Evolutionary conservation across 2,329 filamentous ascomycete species (phyloP).

Genomic region (Ophiocordyceps camponoti-saundersi): DNA sequence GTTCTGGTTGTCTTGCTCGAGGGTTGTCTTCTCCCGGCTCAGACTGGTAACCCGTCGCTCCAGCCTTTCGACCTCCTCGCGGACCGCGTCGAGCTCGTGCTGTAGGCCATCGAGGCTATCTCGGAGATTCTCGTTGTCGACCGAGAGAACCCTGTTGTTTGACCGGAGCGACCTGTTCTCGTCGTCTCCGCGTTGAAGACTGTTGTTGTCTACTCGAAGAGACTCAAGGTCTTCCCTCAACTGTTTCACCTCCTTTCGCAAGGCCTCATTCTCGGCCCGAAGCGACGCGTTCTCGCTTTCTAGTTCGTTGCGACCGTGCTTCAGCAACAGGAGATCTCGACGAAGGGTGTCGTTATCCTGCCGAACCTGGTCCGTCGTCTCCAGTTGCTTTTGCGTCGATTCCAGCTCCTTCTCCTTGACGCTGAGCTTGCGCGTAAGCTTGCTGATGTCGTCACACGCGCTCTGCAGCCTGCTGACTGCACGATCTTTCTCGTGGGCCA

Average conservation of each 20-base stretch:
- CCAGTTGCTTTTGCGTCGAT: constrained; percentile 22
- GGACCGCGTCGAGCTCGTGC: constrained; percentile 22
- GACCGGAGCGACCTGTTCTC: constrained; percentile 28
- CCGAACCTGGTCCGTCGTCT: constrained; percentile 21
- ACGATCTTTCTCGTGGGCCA: constrained; percentile 47
- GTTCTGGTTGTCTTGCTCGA: constrained; percentile 33
- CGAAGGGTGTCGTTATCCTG: constrained; percentile 21
- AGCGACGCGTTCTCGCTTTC: constrained; percentile 24
- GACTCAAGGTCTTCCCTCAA: constrained; percentile 23
- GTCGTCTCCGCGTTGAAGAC: constrained; percentile 23
- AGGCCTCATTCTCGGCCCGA: constrained; percentile 20
- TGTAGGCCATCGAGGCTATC: constrained; percentile 21
- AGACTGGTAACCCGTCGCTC: constrained; percentile 21
- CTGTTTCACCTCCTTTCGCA: constrained; percentile 17
- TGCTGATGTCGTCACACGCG: constrained; percentile 40
- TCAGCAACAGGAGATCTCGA: constrained; percentile 22
- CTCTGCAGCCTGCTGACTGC: constrained; percentile 44
- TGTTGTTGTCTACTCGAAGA: constrained; percentile 23
- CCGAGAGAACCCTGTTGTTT: constrained; percentile 21
- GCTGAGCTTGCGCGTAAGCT: constrained; percentile 25
- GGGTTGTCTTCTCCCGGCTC: constrained; percentile 23
- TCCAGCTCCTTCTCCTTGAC: constrained; percentile 24
- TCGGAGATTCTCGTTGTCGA: constrained; percentile 26
- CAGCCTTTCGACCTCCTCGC: constrained; percentile 21
- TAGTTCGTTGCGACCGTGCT: constrained; percentile 18